Evolutionary conservation across 1,284 basidiomycete species (phyloP).

Genomic region (Moesziomyces sp.): DNA sequence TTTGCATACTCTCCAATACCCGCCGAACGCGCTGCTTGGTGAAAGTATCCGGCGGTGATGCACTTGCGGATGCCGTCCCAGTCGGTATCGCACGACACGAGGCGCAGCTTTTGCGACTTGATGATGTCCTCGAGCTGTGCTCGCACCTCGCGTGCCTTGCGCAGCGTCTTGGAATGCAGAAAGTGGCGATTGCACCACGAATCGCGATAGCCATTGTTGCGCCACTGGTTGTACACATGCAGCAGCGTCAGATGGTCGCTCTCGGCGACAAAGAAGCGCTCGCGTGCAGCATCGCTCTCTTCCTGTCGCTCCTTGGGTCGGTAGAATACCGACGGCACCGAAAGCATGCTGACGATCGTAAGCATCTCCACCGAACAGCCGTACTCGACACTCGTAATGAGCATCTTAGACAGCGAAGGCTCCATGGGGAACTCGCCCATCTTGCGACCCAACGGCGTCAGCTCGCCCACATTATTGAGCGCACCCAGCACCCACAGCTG

Average conservation of each 20-base stretch:
- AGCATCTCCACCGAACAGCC: conserved; percentile 94
- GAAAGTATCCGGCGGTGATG: conserved; percentile 98
- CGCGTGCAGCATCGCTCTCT: conserved; percentile 93
- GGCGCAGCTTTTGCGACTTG: conserved; percentile 94
- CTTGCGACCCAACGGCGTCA: conserved; percentile 89
- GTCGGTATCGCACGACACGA: conserved; percentile 90
- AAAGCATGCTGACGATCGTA: conserved; percentile 98
- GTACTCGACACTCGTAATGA: conserved; percentile 93
- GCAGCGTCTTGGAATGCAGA: conserved; percentile 91
- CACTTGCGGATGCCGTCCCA: conserved; percentile 97
- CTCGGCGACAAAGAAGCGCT: conserved; percentile 98
- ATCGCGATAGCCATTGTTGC: conserved; percentile 87
- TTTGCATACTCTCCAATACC: conserved; percentile 99
- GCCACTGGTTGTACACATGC: conserved; percentile 98
- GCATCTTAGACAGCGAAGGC: conserved; percentile 96
- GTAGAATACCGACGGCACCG: conserved; percentile 92
- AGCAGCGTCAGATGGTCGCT: conserved; percentile 95
- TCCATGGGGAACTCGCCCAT: conserved; percentile 89
- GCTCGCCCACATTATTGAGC: conserved; percentile 94
- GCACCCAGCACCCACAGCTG: conserved; percentile 98
- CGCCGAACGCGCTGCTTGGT: conserved; percentile 96
- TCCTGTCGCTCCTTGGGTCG: conserved; percentile 93
- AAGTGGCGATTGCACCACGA: conserved; percentile 95
- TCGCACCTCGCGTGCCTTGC: conserved; percentile 96
- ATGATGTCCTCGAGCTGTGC: conserved; percentile 97